These are phyloP conservation scores for Rhizopus sp. DNA, from an alignment of 371 early-diverging fungal genomes.

Conservation along the genomic window DNA sequence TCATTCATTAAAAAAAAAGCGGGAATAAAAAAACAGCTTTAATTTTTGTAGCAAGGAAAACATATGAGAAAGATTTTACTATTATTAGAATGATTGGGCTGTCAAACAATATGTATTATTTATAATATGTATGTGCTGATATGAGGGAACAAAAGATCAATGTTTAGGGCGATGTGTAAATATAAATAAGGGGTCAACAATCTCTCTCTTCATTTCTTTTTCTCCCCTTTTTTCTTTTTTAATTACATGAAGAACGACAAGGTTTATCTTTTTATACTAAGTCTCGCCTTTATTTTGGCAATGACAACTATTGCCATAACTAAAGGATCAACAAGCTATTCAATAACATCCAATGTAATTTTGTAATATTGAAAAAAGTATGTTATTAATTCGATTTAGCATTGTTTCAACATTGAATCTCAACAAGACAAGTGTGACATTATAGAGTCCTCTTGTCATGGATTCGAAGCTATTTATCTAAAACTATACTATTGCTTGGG, in stretches of 20 bases:
- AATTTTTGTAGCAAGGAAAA: neutral
- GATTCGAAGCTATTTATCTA: slow-evolving; percentile 57
- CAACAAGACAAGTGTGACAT: slow-evolving; percentile 59
- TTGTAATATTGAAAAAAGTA: neutral
- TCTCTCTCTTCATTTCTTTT: neutral
- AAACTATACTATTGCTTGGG: slow-evolving; percentile 63
- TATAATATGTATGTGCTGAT: too few species aligned
- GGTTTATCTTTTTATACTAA: neutral
- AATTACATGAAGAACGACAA: neutral
- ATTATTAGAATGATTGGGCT: neutral
- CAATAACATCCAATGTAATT: neutral
- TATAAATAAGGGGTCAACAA: neutral
- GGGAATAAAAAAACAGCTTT: slow-evolving; percentile 1
- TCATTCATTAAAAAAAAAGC: slow-evolving; percentile 5
- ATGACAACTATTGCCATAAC: neutral
- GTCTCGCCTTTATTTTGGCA: neutral
- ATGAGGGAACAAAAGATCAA: neutral
- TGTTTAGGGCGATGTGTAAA: neutral
- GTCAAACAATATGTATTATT: neutral
- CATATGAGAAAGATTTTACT: neutral
- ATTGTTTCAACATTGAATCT: slow-evolving; percentile 40
- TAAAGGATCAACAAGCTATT: neutral
- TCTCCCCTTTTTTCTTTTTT: neutral
- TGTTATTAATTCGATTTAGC: neutral
- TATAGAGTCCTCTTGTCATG: slow-evolving; percentile 54